A percentile compares a stretch with the other conserved stretches of the same genome.
These are phyloP conservation scores for Solanum pinnatisectum DNA, from an alignment of 257 asterid genomes.

Conservation along the genomic window DNA sequence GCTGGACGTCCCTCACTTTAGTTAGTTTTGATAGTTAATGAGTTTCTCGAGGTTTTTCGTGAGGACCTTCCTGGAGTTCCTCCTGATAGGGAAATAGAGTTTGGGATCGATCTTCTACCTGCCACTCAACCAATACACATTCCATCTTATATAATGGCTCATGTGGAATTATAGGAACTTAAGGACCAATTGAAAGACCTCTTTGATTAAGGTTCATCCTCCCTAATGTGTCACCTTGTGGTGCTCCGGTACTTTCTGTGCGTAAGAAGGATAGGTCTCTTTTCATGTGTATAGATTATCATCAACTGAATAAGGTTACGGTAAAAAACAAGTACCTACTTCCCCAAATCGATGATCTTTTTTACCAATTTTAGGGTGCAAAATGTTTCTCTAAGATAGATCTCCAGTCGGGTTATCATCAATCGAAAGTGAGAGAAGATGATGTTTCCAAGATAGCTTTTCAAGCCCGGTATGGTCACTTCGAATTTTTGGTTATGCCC, in stretches of 20 bases:
- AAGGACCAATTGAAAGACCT: neutral
- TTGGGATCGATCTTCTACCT: neutral
- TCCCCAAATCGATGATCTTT: neutral
- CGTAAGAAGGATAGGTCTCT: neutral
- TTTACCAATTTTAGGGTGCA: neutral
- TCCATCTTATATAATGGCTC: neutral
- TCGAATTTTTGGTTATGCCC: neutral
- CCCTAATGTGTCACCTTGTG: neutral
- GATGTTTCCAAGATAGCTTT: neutral
- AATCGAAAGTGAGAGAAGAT: neutral
- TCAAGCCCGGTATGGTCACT: neutral
- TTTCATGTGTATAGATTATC: neutral
- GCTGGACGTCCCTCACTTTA: neutral
- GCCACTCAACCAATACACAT: neutral
- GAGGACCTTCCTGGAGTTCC: neutral
- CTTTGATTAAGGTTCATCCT: neutral
- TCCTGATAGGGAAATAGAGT: neutral
- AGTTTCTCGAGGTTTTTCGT: neutral
- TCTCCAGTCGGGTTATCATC: neutral
- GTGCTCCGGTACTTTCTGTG: fast-evolving
- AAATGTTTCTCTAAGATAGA: neutral
- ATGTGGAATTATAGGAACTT: no score
- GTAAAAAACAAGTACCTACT: neutral
- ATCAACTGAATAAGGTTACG: neutral
- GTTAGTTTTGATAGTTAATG: neutral